phyloP scores from a whole-genome alignment of 768 basidiomycete species.

The Naematelia aurantialba region DNA sequence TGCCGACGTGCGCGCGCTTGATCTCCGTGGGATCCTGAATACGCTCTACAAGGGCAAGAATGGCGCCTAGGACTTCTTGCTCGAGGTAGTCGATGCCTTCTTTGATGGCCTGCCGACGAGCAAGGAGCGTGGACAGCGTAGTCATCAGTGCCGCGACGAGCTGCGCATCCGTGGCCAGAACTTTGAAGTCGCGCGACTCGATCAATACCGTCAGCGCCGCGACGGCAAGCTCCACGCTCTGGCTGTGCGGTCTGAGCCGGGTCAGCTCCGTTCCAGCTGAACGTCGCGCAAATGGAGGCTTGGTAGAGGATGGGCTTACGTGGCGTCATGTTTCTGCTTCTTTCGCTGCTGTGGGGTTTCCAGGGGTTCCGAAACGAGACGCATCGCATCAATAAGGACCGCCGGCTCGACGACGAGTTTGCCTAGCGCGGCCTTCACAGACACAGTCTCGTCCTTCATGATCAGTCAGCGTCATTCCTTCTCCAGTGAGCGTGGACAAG shows the following conservation, averaged over 20 bases:
- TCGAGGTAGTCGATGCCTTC: conserved; percentile 64
- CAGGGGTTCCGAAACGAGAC: conserved; percentile 21
- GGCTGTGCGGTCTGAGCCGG: conserved; percentile 1
- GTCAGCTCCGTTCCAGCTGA: conserved; percentile 5
- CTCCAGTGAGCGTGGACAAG: too few species aligned
- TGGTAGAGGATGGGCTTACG: conserved; percentile 2
- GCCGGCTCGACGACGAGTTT: conserved; percentile 18
- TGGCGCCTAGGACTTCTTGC: conserved; percentile 77
- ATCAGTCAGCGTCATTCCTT: background rate
- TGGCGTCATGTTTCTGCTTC: conserved; percentile 57
- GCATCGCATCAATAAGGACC: conserved; percentile 18
- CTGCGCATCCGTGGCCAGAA: conserved; percentile 66
- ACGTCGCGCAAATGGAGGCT: too few species aligned
- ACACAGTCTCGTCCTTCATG: conserved; percentile 15
- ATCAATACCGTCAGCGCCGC: conserved; percentile 50
- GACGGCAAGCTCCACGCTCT: conserved; percentile 19
- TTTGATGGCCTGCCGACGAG: conserved; percentile 60
- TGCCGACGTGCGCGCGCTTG: conserved; percentile 55
- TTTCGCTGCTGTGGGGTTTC: conserved; percentile 24
- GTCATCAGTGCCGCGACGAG: conserved; percentile 70
- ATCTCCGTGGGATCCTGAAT: conserved; percentile 51
- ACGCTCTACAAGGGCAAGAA: conserved; percentile 50
- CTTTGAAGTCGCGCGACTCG: conserved; percentile 66
- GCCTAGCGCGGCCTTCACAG: conserved; percentile 14
- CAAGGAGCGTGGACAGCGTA: conserved; percentile 62